Base-by-base conservation (phyloP, 2,329 filamentous ascomycete genomes). In the Colletotrichum zoysiae region DNA sequence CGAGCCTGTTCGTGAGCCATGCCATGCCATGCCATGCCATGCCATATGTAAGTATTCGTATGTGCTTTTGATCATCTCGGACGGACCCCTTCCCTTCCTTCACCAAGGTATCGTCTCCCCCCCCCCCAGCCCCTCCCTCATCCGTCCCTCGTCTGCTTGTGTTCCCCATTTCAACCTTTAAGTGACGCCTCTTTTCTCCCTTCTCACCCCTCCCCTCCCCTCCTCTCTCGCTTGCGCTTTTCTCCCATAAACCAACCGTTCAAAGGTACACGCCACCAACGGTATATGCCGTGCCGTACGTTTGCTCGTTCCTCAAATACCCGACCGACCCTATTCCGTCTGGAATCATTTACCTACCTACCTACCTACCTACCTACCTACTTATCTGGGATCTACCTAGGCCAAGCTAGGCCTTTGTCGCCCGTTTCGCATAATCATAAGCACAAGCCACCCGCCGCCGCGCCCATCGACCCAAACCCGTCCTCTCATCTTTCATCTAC, bases 31-130 rank as follows among this genome's bases (percentile, higher is more conserved):
- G 26, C 26, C 26, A 26, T 26, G 26, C 26, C 26, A 44, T 16
- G 16, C 16, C 42, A 20, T 26, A 26, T 26, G 26, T 26, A 26
- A 26, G 26, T 26, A 26, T 26, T 1, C 3, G 26, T 26, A 26
- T 44, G 42, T 57, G 63, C 38, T 42, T 56, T 57, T 70, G 63
- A 70, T 62, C n/a, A 61, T 57, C 63, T 61, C 50, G 56, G 67
- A 9, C 42, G 30, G 30, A 30, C 30, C 67, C 33, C 48, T 50
- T 30, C 35, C 7, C 33, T 30, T 30, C 30, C 55, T 16, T n/a
- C 35, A 42, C 40, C 12, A 9, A 11, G 9, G 14, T 5, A 5
- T 44, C 16, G 42, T 44, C 48, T 20, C 18, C 44, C 8, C 23
- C 44, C 8, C 23, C 16, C n/a, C 48, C 35, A 26, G 35, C 38